Conservation (phyloP, 2,329 filamentous ascomycete genomes). For the Colletotrichum godetiae region DNA sequence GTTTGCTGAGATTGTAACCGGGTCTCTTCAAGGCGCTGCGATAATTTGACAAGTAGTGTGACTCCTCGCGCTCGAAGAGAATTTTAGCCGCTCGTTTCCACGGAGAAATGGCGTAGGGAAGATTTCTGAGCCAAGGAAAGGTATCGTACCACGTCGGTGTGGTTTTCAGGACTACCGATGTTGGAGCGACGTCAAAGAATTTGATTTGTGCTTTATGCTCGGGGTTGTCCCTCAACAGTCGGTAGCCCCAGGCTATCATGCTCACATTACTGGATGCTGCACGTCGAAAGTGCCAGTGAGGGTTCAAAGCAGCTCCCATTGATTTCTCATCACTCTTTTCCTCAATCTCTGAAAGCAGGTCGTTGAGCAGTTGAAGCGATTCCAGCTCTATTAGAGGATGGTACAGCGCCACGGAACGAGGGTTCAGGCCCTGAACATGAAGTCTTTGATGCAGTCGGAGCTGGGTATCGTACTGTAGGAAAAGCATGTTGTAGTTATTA, state of each 20-base stretch:
- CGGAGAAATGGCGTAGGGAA: conserved; percentile 16
- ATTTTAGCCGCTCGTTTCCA: conserved; percentile 16
- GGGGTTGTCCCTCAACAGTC: conserved; percentile 1
- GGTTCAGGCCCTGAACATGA: conserved; percentile 2
- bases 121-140: conserved; percentile 8
- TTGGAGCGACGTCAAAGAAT: not conserved
- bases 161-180: not conserved
- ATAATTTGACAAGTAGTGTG: conserved; percentile 4
- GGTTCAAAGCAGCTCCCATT: not conserved
- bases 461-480: conserved; percentile 12
- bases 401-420: not conserved
- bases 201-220: not conserved
- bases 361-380: conserved; percentile 11
- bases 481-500: conserved; percentile 10
- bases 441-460: conserved; percentile 12
- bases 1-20: conserved; percentile 10
- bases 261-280: conserved; percentile 5
- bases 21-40: not conserved
- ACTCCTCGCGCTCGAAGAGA: not conserved
- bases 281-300: conserved; percentile 2
- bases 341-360: not conserved
- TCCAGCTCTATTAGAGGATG: not conserved
- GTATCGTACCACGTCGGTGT: not conserved
- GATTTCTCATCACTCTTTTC: not conserved
- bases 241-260: conserved; percentile 6